These are phyloP conservation scores for Venturia aucupariae DNA, from an alignment of 2,329 filamentous ascomycete genomes.

Conservation along the genomic window DNA sequence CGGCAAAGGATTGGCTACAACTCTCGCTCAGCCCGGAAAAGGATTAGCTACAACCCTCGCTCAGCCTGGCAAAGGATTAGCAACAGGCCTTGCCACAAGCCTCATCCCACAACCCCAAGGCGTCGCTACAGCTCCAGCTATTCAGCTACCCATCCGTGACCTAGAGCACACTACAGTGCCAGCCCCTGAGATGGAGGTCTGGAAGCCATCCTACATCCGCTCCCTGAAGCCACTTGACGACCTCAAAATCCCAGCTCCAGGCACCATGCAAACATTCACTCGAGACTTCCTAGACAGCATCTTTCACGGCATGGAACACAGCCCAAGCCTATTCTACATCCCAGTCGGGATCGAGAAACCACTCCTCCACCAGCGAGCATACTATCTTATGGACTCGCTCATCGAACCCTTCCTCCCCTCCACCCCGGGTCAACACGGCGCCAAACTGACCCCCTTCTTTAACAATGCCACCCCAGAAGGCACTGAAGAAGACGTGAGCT, in stretches of 20 bases:
- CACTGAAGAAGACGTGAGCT: conserved; percentile 21
- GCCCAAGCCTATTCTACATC: conserved; percentile 33
- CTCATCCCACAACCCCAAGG: too few species aligned
- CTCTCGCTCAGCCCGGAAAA: background rate
- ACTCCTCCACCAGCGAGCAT: conserved; percentile 28
- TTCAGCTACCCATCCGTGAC: background rate
- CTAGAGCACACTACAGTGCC: background rate
- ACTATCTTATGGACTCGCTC: conserved; percentile 31
- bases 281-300: conserved; percentile 27
- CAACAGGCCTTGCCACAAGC: background rate
- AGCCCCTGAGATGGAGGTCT: conserved; percentile 17
- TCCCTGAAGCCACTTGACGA: conserved; percentile 21
- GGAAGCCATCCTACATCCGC: conserved; percentile 30
- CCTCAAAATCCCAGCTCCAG: conserved; percentile 19
- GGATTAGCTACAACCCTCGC: background rate
- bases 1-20: background rate
- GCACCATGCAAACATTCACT: conserved; percentile 28
- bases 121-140: background rate
- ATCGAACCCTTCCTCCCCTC: conserved; percentile 35
- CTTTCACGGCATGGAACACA: conserved; percentile 30
- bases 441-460: conserved; percentile 39
- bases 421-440: conserved; percentile 34
- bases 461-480: conserved; percentile 27
- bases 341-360: conserved; percentile 17
- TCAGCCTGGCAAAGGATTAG: background rate